These are phyloP conservation scores for Candida taoyuanica DNA, from an alignment of 805 yeast species.

Conservation along the genomic window DNA sequence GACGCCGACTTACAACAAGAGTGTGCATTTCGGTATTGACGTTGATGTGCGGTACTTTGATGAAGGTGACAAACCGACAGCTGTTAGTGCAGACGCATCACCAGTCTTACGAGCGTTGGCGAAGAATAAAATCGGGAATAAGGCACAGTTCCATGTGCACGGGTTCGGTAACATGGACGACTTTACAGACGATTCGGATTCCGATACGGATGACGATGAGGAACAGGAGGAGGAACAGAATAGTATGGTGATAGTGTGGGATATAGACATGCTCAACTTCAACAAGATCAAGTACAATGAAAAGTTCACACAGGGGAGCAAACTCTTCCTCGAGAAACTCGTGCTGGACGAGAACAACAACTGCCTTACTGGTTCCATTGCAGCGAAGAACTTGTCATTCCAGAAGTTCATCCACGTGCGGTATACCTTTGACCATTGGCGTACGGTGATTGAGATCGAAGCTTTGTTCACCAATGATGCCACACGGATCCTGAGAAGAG, in stretches of 20 bases:
- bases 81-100: slow-evolving; percentile 64
- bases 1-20: slow-evolving; percentile 54
- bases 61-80: slow-evolving; percentile 68
- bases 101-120: slow-evolving; percentile 38
- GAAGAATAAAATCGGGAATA: slow-evolving; percentile 23
- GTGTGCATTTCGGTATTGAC: slow-evolving; percentile 75
- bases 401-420: slow-evolving; percentile 64
- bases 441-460: slow-evolving; percentile 62
- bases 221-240: slow-evolving; percentile 20
- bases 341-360: slow-evolving; percentile 50
- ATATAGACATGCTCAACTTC: slow-evolving; percentile 38
- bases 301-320: slow-evolving; percentile 35
- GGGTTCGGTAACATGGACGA: slow-evolving; percentile 11
- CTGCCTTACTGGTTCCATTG: slow-evolving; percentile 64
- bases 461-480: slow-evolving; percentile 54
- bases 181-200: slow-evolving; percentile 26
- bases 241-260: slow-evolving; percentile 37
- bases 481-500: slow-evolving; percentile 38
- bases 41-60: slow-evolving; percentile 70
- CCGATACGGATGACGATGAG: slow-evolving; percentile 15
- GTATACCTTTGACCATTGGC: slow-evolving; percentile 79
- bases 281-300: slow-evolving; percentile 43
- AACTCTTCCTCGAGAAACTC: slow-evolving; percentile 59
- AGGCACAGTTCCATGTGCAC: slow-evolving; percentile 14
- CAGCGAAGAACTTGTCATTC: slow-evolving; percentile 71